phyloP scores from a whole-genome alignment of 176 grass and related monocot species.

The Areca catechu region DNA sequence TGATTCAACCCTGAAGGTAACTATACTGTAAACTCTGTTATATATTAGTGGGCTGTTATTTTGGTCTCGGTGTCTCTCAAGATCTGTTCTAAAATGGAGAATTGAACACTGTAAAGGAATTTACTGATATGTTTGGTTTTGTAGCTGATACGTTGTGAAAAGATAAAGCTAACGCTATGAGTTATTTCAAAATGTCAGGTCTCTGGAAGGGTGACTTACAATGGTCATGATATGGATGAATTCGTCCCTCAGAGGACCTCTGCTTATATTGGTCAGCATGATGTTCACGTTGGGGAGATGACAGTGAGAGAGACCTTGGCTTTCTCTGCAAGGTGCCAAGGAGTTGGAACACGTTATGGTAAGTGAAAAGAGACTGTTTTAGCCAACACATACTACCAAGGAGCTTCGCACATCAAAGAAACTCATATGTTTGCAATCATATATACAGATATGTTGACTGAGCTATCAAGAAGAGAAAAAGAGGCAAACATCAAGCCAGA shows the following conservation, averaged over 20 bases:
- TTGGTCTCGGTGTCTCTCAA: too few relatives aligned
- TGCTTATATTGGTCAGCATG: slow-evolving; percentile 78
- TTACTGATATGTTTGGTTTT: too few relatives aligned
- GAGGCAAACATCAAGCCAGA: slow-evolving; percentile 85
- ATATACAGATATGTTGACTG: slow-evolving; percentile 72
- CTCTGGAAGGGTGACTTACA: slow-evolving; percentile 68
- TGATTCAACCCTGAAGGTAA: slow-evolving; percentile 60
- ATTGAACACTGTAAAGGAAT: too few relatives aligned
- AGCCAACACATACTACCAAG: too few relatives aligned
- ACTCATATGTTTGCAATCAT: slow-evolving; percentile 13
- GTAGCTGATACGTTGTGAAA: too few relatives aligned
- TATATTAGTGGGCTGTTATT: not conserved
- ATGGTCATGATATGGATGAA: slow-evolving; percentile 87
- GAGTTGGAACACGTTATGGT: slow-evolving; percentile 95
- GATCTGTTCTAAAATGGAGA: too few relatives aligned
- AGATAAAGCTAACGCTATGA: not conserved
- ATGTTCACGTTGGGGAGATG: slow-evolving; percentile 81
- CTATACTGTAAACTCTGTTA: not conserved
- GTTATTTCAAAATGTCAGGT: slow-evolving; percentile 27
- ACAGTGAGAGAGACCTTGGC: slow-evolving; percentile 74
- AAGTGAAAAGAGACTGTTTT: slow-evolving; percentile 1
- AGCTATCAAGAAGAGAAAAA: slow-evolving; percentile 90
- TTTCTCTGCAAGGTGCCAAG: slow-evolving; percentile 83
- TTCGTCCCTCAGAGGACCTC: slow-evolving; percentile 85
- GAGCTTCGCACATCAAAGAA: too few relatives aligned